These are phyloP conservation scores for Obelidium mucronatum DNA, from an alignment of 192 early-diverging fungal species.

Conservation along the genomic window DNA sequence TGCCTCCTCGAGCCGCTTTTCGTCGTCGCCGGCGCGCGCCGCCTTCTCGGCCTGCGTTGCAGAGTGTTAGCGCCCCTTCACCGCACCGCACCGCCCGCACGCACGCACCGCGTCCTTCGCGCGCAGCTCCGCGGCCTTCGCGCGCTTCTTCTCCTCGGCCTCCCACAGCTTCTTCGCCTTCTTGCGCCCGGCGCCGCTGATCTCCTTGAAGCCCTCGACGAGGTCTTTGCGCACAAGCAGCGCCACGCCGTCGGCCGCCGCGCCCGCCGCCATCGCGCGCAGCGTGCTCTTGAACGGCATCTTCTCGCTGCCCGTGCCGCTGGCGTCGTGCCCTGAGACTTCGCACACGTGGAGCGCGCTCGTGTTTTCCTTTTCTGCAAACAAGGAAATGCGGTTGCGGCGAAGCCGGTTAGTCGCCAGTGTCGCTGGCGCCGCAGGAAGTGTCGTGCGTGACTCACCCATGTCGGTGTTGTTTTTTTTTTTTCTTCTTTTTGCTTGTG, in stretches of 20 bases:
- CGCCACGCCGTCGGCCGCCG: conserved; percentile 54
- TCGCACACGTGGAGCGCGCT: conserved; percentile 76
- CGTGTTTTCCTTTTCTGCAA: conserved; percentile 8
- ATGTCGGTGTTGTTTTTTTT: too few species aligned
- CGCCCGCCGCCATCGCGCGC: conserved; percentile 69
- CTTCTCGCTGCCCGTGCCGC: conserved; percentile 75
- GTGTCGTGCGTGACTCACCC: too few species aligned
- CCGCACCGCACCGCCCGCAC: too few species aligned
- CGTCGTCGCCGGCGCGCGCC: conserved; percentile 68
- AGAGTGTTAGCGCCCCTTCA: too few species aligned
- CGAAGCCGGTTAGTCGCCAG: too few species aligned
- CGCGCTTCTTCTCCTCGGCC: conserved; percentile 69
- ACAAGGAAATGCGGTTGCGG: too few species aligned
- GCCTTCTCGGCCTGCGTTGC: conserved; percentile 55
- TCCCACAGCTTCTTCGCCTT: conserved; percentile 88
- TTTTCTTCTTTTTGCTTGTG: too few species aligned
- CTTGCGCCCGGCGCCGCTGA: conserved; percentile 91
- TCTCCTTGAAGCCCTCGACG: conserved; percentile 75
- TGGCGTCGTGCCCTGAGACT: conserved; percentile 79
- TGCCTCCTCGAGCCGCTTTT: conserved; percentile 79
- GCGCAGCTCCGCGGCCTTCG: conserved; percentile 46
- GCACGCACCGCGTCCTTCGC: conserved; percentile 26
- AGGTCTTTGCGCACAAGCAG: conserved; percentile 75
- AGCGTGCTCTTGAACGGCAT: conserved; percentile 81
- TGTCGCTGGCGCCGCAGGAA: too few species aligned